These are phyloP conservation scores for Phytophthora constricta DNA, from an alignment of 352 stramenopile species.

Conservation along the genomic window DNA sequence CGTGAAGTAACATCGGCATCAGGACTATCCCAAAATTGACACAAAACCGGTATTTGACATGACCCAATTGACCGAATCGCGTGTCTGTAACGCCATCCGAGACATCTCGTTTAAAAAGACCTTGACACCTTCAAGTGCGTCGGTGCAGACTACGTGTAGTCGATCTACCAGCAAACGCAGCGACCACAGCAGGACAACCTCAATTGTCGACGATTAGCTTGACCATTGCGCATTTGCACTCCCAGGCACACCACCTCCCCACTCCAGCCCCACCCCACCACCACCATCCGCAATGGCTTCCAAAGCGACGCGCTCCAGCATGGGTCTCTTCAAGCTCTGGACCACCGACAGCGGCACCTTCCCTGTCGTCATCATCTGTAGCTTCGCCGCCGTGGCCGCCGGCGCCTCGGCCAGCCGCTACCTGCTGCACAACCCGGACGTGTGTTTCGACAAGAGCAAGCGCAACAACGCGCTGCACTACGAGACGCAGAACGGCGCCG, in stretches of 20 bases:
- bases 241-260: not conserved
- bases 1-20: conserved; percentile 16
- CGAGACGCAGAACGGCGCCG: conserved; percentile 33
- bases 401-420: conserved; percentile 37
- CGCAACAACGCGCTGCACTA: conserved; percentile 46
- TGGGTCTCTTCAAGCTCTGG: conserved; percentile 60
- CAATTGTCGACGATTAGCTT: conserved; percentile 20
- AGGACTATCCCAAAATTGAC: conserved; percentile 12
- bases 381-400: conserved; percentile 41
- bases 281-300: conserved; percentile 24
- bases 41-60: conserved; percentile 28
- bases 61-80: not conserved
- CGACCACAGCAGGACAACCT: too few relatives aligned
- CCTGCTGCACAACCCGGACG: conserved; percentile 43
- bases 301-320: conserved; percentile 37
- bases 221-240: conserved; percentile 2
- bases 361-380: conserved; percentile 48
- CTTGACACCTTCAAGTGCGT: too few relatives aligned
- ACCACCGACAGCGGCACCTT: conserved; percentile 58
- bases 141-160: too few relatives aligned
- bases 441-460: conserved; percentile 50
- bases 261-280: conserved; percentile 17
- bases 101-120: too few relatives aligned
- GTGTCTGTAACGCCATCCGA: not conserved
- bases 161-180: too few relatives aligned